These are phyloP conservation scores for Malassezia restricta DNA, from an alignment of 1,284 basidiomycete species.

Conservation along the genomic window DNA sequence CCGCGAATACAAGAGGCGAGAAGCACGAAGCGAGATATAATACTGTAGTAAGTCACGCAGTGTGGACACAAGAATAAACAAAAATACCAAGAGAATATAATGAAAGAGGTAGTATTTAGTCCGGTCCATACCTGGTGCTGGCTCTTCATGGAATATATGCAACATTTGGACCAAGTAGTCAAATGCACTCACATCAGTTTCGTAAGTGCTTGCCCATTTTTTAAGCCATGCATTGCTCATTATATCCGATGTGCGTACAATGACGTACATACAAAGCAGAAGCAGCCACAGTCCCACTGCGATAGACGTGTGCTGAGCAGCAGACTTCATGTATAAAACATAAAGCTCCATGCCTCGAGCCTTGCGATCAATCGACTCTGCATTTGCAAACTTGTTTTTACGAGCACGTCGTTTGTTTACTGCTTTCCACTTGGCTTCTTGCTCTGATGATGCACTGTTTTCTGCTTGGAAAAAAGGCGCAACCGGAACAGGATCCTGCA, in stretches of 20 bases:
- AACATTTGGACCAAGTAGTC: neutral
- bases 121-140: neutral
- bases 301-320: slow-evolving; percentile 5
- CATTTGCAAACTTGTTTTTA: slow-evolving; percentile 29
- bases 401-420: slow-evolving; percentile 27
- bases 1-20: slow-evolving; percentile 35
- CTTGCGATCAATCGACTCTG: slow-evolving; percentile 37
- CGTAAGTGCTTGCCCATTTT: slow-evolving; percentile 37
- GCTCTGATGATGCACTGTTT: neutral
- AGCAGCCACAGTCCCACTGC: slow-evolving; percentile 19
- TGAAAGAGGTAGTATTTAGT: slow-evolving; percentile 33
- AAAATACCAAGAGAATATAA: slow-evolving; percentile 27
- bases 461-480: neutral
- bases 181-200: neutral
- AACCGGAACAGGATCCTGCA: neutral
- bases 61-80: slow-evolving; percentile 30
- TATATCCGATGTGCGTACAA: slow-evolving; percentile 30
- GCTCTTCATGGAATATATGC: neutral
- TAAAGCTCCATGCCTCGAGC: slow-evolving; percentile 29
- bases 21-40: slow-evolving; percentile 33
- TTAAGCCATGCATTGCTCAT: slow-evolving; percentile 36
- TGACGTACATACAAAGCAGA: slow-evolving; percentile 27
- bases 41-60: slow-evolving; percentile 30
- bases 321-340: slow-evolving; percentile 28
- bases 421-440: neutral